Conservation (phyloP, 176 grass and related monocot genomes). For the Luzula sylvatica region DNA sequence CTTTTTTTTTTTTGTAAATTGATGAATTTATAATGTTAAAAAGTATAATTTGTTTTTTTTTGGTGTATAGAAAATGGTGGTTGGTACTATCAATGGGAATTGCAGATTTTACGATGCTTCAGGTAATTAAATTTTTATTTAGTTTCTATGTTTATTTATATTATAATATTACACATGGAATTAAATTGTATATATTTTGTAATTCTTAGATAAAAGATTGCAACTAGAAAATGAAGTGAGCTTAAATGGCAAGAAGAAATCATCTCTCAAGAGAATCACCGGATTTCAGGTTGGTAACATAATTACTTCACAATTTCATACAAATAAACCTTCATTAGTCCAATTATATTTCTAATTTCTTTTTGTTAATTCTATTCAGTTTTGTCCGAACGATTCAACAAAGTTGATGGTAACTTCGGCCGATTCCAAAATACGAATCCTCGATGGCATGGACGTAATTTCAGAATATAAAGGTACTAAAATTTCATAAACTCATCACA, state of each 20-base stretch:
- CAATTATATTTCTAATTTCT: constrained; percentile 21
- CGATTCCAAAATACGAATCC: constrained; percentile 71
- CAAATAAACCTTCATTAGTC: neutral
- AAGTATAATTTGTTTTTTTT: neutral
- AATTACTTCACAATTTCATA: neutral
- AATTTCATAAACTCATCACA: neutral
- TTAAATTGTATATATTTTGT: constrained; percentile 1
- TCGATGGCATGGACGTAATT: constrained; percentile 54
- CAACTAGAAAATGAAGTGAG: constrained; percentile 43
- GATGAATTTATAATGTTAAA: neutral
- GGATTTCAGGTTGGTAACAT: constrained; percentile 63
- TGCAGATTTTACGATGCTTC: constrained; percentile 71
- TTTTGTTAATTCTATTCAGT: constrained; percentile 30
- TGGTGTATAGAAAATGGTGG: constrained; percentile 16
- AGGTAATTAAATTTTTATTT: constrained; percentile 42
- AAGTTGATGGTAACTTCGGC: constrained; percentile 82
- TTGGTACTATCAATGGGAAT: constrained; percentile 67
- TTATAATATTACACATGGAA: neutral
- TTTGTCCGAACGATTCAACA: constrained; percentile 50
- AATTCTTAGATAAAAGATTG: constrained; percentile 42
- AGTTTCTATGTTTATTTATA: neutral
- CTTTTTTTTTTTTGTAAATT: neutral
- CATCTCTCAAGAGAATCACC: constrained; percentile 61
- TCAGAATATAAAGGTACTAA: constrained; percentile 80
- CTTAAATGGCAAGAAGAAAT: constrained; percentile 59